Base-by-base conservation (phyloP, 2,329 filamentous ascomycete species). In the Rutstroemia sydowiana region DNA sequence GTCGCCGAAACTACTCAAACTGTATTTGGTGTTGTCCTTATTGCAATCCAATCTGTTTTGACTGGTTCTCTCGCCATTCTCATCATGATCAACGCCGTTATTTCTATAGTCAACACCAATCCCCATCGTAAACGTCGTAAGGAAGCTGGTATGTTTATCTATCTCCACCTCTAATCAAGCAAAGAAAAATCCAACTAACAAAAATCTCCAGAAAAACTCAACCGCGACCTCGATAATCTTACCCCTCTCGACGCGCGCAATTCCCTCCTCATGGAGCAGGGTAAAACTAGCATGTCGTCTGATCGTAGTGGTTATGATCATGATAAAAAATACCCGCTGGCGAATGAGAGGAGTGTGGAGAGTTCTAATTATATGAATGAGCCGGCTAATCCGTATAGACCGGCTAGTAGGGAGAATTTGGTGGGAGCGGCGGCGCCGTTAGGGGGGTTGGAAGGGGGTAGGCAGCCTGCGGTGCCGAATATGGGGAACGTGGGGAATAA, bases 1-100 rank as follows among this genome's bases (percentile, higher is more conserved):
- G 85, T 98, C 60, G 78, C 83, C 5, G 85, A 96, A 69, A 95
- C 91, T 9, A 96, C 92, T 9, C 89, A 96, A 74, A 97, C 93
- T 0, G 81, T 97, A 45, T 92, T 88, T 14, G 93, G 93, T 51
- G 81, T 97, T n/a, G 88, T 90, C 14, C 77, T 98, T 54, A 93
- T 97, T 59, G 88, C 84, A n/a, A 78, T 97, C 5, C 93, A 98
- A 70, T 88, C 88, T 0, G 79, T 84, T 0, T 73, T 98, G 59
- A 95, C 91, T 5, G 90, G 79, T 56, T 70, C 89, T 21, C 75
- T 98, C 52, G 91, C 88, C 3, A 86, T 97, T 47, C 76, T 97
- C 28, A 95, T 98, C 61, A 79, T 80, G 10, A 87, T 91, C 73
- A 97, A 97, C 65, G 88, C 88, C 43, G 81, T 96, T 65, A 87